Conservation (phyloP, 768 basidiomycete genomes). For the Boletus coccyginus region DNA sequence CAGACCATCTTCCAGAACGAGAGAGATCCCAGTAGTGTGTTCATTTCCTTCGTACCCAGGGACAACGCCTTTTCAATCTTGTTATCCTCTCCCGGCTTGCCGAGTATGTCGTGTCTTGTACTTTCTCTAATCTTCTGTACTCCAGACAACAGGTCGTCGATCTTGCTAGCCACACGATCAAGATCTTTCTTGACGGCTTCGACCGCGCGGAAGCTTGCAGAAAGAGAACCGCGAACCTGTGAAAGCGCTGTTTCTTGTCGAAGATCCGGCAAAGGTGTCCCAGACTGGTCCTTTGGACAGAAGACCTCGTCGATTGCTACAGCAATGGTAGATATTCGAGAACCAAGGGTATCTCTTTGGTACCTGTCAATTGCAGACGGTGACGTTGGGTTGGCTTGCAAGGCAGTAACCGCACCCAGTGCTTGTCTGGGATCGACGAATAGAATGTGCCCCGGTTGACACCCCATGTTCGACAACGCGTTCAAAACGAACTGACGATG, state of each 20-base stretch:
- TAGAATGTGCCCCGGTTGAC: conserved; percentile 34
- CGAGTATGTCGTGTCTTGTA: conserved; percentile 39
- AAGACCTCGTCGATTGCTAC: conserved; percentile 34
- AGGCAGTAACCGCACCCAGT: conserved; percentile 45
- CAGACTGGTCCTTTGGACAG: not conserved
- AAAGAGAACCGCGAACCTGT: conserved; percentile 41
- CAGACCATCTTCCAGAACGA: conserved; percentile 40
- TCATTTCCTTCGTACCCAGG: conserved; percentile 29
- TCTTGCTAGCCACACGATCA: conserved; percentile 33
- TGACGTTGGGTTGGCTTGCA: conserved; percentile 47
- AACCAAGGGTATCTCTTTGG: conserved; percentile 59
- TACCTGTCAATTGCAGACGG: conserved; percentile 57
- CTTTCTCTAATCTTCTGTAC: conserved; percentile 40
- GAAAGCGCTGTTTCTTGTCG: conserved; percentile 37
- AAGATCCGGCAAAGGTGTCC: conserved; percentile 22
- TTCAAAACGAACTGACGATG: conserved; percentile 18
- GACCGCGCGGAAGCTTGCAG: conserved; percentile 35
- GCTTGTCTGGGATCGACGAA: conserved; percentile 62
- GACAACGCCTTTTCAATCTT: conserved; percentile 29
- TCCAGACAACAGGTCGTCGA: conserved; percentile 36
- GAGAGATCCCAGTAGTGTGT: conserved; percentile 30
- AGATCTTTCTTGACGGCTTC: conserved; percentile 30
- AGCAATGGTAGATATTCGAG: conserved; percentile 52
- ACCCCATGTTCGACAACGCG: conserved; percentile 21
- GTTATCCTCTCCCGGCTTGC: conserved; percentile 21